A percentile compares a stretch with the other conserved stretches of the same genome.
Evolutionary conservation across 1,284 basidiomycete genomes (phyloP).

Genomic region (Irpex lacteus): DNA sequence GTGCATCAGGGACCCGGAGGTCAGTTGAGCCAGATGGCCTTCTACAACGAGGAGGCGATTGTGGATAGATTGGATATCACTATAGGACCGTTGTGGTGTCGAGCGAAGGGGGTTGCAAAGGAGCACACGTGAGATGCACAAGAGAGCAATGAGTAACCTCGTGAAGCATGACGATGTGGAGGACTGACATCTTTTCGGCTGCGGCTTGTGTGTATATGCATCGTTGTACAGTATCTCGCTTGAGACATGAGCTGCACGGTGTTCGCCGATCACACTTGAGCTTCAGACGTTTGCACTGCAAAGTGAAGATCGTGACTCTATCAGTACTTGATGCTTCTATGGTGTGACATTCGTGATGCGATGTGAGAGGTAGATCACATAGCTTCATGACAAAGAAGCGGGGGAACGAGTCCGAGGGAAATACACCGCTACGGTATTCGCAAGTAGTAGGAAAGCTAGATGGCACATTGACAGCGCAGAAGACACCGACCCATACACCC

Average conservation of each 20-base stretch:
- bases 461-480: background rate
- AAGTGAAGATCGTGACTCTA: background rate
- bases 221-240: constrained; percentile 68
- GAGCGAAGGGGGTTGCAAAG: background rate
- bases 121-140: background rate
- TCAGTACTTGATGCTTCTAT: background rate
- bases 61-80: constrained; percentile 76
- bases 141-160: background rate
- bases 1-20: constrained; percentile 19
- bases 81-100: constrained; percentile 22
- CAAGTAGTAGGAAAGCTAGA: background rate
- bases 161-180: constrained; percentile 2
- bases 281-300: constrained; percentile 78
- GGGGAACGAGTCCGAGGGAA: too few species aligned
- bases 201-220: constrained; percentile 79
- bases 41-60: constrained; percentile 69
- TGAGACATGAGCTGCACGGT: constrained; percentile 73
- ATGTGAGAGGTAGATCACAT: background rate
- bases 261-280: constrained; percentile 75
- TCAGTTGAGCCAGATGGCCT: constrained; percentile 46
- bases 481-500: too few species aligned
- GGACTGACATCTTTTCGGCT: constrained; percentile 73
- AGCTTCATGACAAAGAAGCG: too few species aligned
- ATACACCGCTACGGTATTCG: too few species aligned
- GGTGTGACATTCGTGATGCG: background rate